These are phyloP conservation scores for Fomitiporia mediterranea DNA, from an alignment of 1,284 basidiomycete genomes.

Conservation along the genomic window DNA sequence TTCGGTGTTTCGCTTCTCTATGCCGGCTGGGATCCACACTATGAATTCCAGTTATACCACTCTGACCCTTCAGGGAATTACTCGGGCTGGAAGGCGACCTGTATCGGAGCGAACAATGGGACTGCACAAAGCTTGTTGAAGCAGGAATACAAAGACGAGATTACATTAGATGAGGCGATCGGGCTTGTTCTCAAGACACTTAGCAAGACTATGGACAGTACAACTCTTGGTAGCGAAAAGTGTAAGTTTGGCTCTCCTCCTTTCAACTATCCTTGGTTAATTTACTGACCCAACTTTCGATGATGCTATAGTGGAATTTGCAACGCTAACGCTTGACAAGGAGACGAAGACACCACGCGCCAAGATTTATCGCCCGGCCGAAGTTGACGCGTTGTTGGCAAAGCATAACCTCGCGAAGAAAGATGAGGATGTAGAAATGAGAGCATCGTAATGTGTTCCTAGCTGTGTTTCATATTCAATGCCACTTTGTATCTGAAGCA, in stretches of 20 bases:
- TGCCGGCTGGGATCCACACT: slow-evolving; percentile 94
- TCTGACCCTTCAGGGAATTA: slow-evolving; percentile 99
- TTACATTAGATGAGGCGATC: slow-evolving; percentile 88
- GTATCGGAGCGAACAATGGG: slow-evolving; percentile 95
- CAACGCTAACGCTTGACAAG: slow-evolving; percentile 84
- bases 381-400: slow-evolving; percentile 85
- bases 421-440: slow-evolving; percentile 43
- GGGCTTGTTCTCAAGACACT: slow-evolving; percentile 89
- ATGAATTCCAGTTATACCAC: slow-evolving; percentile 97
- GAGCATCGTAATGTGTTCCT: slow-evolving; percentile 2
- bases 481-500: too few species aligned
- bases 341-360: slow-evolving; percentile 77
- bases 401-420: slow-evolving; percentile 86
- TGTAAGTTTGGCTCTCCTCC: slow-evolving; percentile 46
- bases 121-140: slow-evolving; percentile 92
- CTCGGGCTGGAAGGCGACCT: slow-evolving; percentile 98
- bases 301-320: slow-evolving; percentile 88
- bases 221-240: slow-evolving; percentile 92
- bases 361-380: slow-evolving; percentile 88
- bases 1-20: slow-evolving; percentile 97
- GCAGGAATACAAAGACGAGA: slow-evolving; percentile 98
- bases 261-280: neutral
- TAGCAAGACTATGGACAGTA: slow-evolving; percentile 99
- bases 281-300: neutral
- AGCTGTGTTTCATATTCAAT: too few species aligned